Evolutionary conservation across 495 filamentous ascomycete species (phyloP).

Genomic region (Aspergillus egyptiacus): DNA sequence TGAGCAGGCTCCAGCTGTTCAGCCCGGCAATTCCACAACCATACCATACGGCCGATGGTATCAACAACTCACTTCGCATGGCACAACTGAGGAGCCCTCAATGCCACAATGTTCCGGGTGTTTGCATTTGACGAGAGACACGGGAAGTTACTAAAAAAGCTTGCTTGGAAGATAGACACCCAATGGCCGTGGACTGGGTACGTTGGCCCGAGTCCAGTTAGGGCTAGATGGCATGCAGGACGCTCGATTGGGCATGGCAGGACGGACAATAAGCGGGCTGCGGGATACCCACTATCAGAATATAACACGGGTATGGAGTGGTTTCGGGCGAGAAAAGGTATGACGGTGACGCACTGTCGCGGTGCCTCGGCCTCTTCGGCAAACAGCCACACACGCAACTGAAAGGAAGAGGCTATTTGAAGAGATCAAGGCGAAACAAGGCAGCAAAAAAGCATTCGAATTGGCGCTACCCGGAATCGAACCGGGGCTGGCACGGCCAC

Average conservation of each 20-base stretch:
- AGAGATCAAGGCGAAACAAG: neutral
- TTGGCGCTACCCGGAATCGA: slow-evolving; percentile 48
- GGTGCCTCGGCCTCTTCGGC: no score
- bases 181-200: neutral
- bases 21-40: no score
- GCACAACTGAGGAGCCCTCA: no score
- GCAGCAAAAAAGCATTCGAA: slow-evolving; percentile 8
- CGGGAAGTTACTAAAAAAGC: slow-evolving; percentile 13
- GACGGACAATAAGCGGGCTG: slow-evolving; percentile 6
- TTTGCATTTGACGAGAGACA: neutral
- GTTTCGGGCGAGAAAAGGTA: no score
- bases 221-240: neutral
- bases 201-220: neutral
- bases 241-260: slow-evolving; percentile 9
- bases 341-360: no score
- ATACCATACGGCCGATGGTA: neutral
- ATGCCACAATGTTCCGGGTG: neutral
- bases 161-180: slow-evolving; percentile 5
- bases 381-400: no score
- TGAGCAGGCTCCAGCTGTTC: no score
- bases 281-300: neutral
- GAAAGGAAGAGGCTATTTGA: neutral
- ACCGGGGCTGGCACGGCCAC: slow-evolving; percentile 73
- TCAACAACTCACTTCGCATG: no score
- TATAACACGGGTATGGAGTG: no score